Evolutionary conservation across 1,139 yeast species (phyloP).

Genomic region (Pichia kudriavzevii): DNA sequence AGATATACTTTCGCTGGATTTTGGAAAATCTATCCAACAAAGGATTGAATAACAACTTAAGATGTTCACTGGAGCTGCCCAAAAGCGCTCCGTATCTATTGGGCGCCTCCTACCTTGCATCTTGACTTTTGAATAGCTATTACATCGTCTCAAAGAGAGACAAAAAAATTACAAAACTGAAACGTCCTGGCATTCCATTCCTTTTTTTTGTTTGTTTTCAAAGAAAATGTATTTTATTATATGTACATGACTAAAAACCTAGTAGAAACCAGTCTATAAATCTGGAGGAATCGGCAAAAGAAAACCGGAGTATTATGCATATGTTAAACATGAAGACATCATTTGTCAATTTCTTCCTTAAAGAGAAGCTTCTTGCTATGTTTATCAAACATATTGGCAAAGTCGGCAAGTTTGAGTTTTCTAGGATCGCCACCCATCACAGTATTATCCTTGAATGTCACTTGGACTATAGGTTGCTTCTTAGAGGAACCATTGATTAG

Average conservation of each 20-base stretch:
- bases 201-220: too few relatives aligned
- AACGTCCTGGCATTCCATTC: too few relatives aligned
- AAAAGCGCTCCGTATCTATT: too few relatives aligned
- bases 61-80: too few relatives aligned
- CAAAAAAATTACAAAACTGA: too few relatives aligned
- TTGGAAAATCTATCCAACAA: too few relatives aligned
- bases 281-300: background rate
- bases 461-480: slow-evolving; percentile 55
- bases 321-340: background rate
- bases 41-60: too few relatives aligned
- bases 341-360: slow-evolving; percentile 52
- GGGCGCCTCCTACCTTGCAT: too few relatives aligned
- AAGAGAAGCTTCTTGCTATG: slow-evolving; percentile 66
- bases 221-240: slow-evolving; percentile 1
- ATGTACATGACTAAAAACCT: slow-evolving; percentile 1
- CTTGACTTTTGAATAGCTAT: too few relatives aligned
- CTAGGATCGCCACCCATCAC: slow-evolving; percentile 63
- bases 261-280: background rate
- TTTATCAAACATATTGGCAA: slow-evolving; percentile 51
- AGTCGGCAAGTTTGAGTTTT: slow-evolving; percentile 42
- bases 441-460: slow-evolving; percentile 77
- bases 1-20: too few relatives aligned
- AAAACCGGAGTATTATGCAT: background rate
- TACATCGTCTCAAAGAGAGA: too few relatives aligned
- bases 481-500: slow-evolving; percentile 40